Evolutionary conservation across 768 basidiomycete genomes (phyloP).

Genomic region (Boletus sp.): DNA sequence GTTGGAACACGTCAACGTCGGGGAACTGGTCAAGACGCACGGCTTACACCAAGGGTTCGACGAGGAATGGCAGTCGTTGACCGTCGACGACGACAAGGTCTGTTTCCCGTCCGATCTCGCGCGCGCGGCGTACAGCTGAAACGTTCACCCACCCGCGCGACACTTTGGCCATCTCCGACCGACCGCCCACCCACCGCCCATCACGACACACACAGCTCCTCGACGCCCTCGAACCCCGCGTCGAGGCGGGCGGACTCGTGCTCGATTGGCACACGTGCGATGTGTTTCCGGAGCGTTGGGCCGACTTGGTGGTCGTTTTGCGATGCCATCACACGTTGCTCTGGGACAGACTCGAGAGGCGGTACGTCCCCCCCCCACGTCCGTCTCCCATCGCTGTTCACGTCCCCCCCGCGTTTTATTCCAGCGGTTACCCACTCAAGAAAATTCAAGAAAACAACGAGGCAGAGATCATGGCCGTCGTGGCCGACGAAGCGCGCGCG

Average conservation of each 20-base stretch:
- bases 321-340: conserved; percentile 83
- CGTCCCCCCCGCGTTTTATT: too few species aligned
- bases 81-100: conserved; percentile 89
- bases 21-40: conserved; percentile 84
- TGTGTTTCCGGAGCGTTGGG: conserved; percentile 93
- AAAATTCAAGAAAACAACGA: conserved; percentile 99
- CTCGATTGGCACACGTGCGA: conserved; percentile 97
- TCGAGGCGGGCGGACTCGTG: conserved; percentile 69
- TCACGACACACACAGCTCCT: conserved; percentile 73
- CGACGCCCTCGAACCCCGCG: conserved; percentile 80
- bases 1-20: conserved; percentile 82
- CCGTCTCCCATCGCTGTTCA: too few species aligned
- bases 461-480: conserved; percentile 95
- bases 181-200: too few species aligned
- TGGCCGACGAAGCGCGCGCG: conserved; percentile 81
- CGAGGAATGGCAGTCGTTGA: conserved; percentile 92
- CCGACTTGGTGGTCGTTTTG: conserved; percentile 90
- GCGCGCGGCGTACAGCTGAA: too few species aligned
- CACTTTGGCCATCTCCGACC: too few species aligned
- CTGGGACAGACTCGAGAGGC: conserved; percentile 87
- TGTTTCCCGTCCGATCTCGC: too few species aligned
- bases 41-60: conserved; percentile 82
- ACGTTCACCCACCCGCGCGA: too few species aligned
- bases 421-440: conserved; percentile 79
- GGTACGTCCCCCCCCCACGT: conserved; percentile 47